Evolutionary conservation across 2,329 filamentous ascomycete genomes (phyloP), one percentile per base, ranked within the genome.

Genomic region (Alternaria solani): DNA sequence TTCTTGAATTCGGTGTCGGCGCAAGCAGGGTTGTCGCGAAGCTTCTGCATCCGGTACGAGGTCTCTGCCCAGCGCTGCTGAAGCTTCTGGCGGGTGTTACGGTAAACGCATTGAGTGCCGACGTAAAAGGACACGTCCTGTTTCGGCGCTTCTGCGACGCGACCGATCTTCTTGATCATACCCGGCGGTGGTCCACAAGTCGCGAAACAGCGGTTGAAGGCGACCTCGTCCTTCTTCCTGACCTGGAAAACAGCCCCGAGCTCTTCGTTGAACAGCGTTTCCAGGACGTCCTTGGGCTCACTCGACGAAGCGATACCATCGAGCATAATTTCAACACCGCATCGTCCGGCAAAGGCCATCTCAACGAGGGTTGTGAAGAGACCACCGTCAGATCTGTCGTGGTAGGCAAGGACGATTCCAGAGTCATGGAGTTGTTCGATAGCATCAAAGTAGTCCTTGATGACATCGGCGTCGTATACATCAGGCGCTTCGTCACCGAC

Each of bases 321-420:
- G 58, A 97, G 83, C 84, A 92, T 91, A 61, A 98, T 84, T 68
- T 96, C 91, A 30, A 93, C 86, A 62, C 94, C 95, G 72, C 92
- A 96, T 57, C 94, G 91, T 28, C 95, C 95, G 32, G 95, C 94
- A 77, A 98, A 98, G 88, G 96, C 96, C 95, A 98, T 98, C 81
- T 99, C 95, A 3, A 89, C 92, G 34, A 98, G 81, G 6, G 94
- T 94, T 1, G 94, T 95, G 75, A 98, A 87, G 9, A 98, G 83
- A 72, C 95, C 95, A 78, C 94, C 95, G 77, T 98, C 94, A 0
- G 93, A 97, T 47, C 91, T 87, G 79, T 98, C 95, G 77, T 98
- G 95, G 77, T 98, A 98, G 4, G 94, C 94, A 23, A 98, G 87
- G 11, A 98, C 94, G 60, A 91, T 86, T 25, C 86, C 87, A 28